phyloP scores from a whole-genome alignment of 768 basidiomycete genomes.

The Russula sp. region DNA sequence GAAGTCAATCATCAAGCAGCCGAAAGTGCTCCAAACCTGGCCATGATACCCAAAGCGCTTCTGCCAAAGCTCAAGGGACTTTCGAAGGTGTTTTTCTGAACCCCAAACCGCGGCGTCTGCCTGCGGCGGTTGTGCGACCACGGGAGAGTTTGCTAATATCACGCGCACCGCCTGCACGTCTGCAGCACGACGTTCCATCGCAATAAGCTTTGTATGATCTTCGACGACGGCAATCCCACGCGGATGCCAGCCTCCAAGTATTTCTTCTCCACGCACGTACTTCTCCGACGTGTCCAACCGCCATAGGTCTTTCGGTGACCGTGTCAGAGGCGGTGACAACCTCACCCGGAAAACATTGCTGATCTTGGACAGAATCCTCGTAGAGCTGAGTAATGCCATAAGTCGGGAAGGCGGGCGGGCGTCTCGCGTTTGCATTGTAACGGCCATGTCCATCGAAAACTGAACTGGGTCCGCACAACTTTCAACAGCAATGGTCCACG shows the following conservation, averaged over 20 bases:
- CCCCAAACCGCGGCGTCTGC: constrained; percentile 62
- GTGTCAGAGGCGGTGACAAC: constrained; percentile 78
- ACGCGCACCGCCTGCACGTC: constrained; percentile 89
- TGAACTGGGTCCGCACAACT: constrained; percentile 81
- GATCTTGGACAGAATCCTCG: constrained; percentile 72
- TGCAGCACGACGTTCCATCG: constrained; percentile 69
- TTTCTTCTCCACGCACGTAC: constrained; percentile 91
- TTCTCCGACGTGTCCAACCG: constrained; percentile 91
- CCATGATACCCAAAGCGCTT: constrained; percentile 72
- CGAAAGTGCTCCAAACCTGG: constrained; percentile 50
- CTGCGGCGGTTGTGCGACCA: constrained; percentile 45
- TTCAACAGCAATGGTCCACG: constrained; percentile 78
- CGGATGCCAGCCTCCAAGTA: constrained; percentile 78
- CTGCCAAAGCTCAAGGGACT: constrained; percentile 78
- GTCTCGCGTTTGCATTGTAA: constrained; percentile 81
- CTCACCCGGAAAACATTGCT: constrained; percentile 82
- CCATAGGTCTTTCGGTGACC: constrained; percentile 90
- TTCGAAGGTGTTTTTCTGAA: constrained; percentile 59
- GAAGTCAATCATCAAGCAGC: constrained; percentile 11
- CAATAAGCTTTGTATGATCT: constrained; percentile 73
- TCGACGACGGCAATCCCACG: constrained; percentile 86
- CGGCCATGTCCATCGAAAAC: constrained; percentile 83
- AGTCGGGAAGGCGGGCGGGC: constrained; percentile 79
- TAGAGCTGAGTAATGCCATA: constrained; percentile 70
- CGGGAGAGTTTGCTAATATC: constrained; percentile 57